Percentiles rank a stretch among this genome's conserved stretches.
Conservation (phyloP, 2,329 filamentous ascomycete species). For the Byssoonygena ceratinophila region DNA sequence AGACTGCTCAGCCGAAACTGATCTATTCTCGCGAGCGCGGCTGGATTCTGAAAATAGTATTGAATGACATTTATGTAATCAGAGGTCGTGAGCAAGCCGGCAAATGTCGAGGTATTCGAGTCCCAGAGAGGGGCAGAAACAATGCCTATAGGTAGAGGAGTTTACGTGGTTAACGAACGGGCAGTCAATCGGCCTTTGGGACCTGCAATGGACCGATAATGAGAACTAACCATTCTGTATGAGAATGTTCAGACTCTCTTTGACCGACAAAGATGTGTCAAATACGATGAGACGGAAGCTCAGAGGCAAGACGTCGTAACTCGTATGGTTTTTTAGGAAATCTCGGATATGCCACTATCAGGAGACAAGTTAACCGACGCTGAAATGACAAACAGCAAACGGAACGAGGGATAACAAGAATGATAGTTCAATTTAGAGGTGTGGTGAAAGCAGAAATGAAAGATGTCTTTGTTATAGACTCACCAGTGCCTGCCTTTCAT, state of each 20-base stretch:
- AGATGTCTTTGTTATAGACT: conserved; percentile 16
- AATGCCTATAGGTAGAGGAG: conserved; percentile 54
- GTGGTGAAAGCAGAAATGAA: not conserved
- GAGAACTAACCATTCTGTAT: conserved; percentile 72
- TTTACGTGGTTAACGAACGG: conserved; percentile 12
- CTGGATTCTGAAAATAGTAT: conserved; percentile 96
- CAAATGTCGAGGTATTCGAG: conserved; percentile 82
- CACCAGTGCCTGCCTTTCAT: conserved; percentile 42
- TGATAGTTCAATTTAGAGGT: conserved; percentile 3
- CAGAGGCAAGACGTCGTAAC: conserved; percentile 92
- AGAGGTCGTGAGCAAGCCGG: conserved; percentile 84
- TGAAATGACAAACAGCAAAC: conserved; percentile 22
- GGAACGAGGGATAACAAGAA: conserved; percentile 11
- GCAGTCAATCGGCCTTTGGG: conserved; percentile 12
- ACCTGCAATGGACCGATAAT: not conserved
- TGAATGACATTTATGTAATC: conserved; percentile 99
- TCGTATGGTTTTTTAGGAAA: conserved; percentile 90
- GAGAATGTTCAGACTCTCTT: conserved; percentile 91
- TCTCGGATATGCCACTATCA: conserved; percentile 76
- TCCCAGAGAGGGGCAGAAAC: conserved; percentile 97
- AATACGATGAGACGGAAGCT: conserved; percentile 94
- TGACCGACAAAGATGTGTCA: conserved; percentile 88
- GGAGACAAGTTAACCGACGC: not conserved
- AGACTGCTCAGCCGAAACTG: conserved; percentile 88
- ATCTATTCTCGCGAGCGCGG: conserved; percentile 78